These are phyloP conservation scores for Hortiboletus flavorubellus DNA, from an alignment of 768 basidiomycete genomes.

Conservation along the genomic window DNA sequence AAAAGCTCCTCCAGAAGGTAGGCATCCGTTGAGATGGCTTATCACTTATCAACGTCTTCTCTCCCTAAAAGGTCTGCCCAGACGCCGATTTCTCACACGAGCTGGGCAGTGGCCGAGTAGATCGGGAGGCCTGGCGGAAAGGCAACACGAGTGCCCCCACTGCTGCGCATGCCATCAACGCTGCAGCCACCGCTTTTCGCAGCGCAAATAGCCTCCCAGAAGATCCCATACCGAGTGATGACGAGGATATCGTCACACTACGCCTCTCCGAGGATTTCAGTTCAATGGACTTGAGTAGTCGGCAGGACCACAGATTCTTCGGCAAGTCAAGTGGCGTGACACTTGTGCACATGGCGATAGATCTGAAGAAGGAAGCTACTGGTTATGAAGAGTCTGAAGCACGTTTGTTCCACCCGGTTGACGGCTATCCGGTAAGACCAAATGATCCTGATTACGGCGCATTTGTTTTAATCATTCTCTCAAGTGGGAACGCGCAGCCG, in stretches of 20 bases:
- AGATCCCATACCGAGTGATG: conserved; percentile 27
- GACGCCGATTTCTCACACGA: conserved; percentile 60
- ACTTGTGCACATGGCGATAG: conserved; percentile 47
- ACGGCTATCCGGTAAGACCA: conserved; percentile 26
- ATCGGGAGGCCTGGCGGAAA: conserved; percentile 36
- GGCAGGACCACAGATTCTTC: conserved; percentile 28
- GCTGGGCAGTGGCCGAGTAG: conserved; percentile 43
- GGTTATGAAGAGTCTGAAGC: conserved; percentile 31
- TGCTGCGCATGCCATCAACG: conserved; percentile 12
- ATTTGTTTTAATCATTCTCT: neutral
- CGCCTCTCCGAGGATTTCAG: conserved; percentile 25
- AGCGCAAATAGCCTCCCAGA: conserved; percentile 10
- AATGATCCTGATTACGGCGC: neutral
- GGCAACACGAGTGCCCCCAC: conserved; percentile 9
- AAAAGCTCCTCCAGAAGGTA: conserved; percentile 55
- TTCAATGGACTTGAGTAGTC: conserved; percentile 13
- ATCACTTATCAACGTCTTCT: neutral
- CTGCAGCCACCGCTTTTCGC: conserved; percentile 10
- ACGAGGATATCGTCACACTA: conserved; percentile 24
- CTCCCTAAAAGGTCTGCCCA: conserved; percentile 54
- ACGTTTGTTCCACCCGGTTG: neutral
- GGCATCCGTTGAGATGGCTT: neutral
- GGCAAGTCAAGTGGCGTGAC: conserved; percentile 42
- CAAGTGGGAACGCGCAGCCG: conserved; percentile 30
- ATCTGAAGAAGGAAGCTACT: conserved; percentile 55